Conservation (phyloP, 345 rosid genomes). For the Sisymbrium altissimum region DNA sequence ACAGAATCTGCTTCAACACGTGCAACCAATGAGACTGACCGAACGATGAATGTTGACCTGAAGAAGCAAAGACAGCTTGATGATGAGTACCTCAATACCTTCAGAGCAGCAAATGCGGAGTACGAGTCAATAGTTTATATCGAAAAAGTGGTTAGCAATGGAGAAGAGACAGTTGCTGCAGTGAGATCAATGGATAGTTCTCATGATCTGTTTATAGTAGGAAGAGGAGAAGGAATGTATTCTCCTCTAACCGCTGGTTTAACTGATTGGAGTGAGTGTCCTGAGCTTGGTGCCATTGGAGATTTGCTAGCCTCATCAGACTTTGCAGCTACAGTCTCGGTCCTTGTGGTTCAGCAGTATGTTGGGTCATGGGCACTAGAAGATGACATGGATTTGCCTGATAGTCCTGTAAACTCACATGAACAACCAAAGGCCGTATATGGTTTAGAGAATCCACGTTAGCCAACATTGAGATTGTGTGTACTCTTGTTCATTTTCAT, state of each 20-base stretch:
- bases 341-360: slow-evolving; percentile 81
- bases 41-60: slow-evolving; percentile 29
- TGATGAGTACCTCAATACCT: slow-evolving; percentile 50
- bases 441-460: slow-evolving; percentile 23
- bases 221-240: slow-evolving; percentile 77
- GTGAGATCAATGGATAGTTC: slow-evolving; percentile 61
- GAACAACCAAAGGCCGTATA: slow-evolving; percentile 25
- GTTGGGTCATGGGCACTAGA: slow-evolving; percentile 35
- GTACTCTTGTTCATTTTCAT: neutral
- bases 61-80: slow-evolving; percentile 50
- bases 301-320: slow-evolving; percentile 94
- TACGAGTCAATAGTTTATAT: slow-evolving; percentile 45
- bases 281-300: slow-evolving; percentile 93
- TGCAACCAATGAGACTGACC: neutral
- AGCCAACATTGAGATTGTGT: neutral
- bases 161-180: slow-evolving; percentile 78
- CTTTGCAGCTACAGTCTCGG: slow-evolving; percentile 73
- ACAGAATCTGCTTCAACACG: neutral
- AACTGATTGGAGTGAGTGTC: slow-evolving; percentile 99
- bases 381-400: slow-evolving; percentile 43
- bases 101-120: slow-evolving; percentile 42
- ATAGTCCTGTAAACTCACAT: slow-evolving; percentile 39
- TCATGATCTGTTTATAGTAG: slow-evolving; percentile 82
- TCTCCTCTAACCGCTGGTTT: slow-evolving; percentile 84
- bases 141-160: slow-evolving; percentile 65